Evolutionary conservation across 2,329 filamentous ascomycete species (phyloP), one percentile per base, ranked within the genome.

Genomic region (Sarocladium oryzae): DNA sequence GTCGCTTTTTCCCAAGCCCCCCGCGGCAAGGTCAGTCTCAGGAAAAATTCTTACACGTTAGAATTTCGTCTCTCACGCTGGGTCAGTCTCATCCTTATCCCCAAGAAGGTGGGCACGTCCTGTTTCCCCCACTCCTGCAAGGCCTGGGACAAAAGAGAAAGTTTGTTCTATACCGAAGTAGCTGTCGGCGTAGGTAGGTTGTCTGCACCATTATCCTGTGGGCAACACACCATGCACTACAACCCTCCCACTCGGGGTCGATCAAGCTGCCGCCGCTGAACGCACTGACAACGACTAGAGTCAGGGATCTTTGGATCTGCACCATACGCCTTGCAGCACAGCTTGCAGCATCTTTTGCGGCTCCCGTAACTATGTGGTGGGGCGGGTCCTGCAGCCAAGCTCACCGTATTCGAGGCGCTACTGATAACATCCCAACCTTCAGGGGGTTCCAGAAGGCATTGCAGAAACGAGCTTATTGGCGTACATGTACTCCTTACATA

Each of bases 291-390:
- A 23, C n/a, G n/a, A n/a, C n/a, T n/a, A 40, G 7, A 23, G 37
- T n/a, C 40, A 48, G n/a, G 24, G 43, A 48, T 45, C 10, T 45
- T 24, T 45, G 40, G 23, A 45, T 48, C 43, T 48, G 43, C 43
- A 48, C 26, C 43, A 48, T 48, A 26, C 28, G 43, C 13, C 21
- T 30, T 15, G 43, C 43, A 48, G 3, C 28, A 30, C 24, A 48
- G 33, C 26, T 21, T 48, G 43, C 28, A 48, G 24, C 43, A 48
- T 48, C 43, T 30, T 20, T 21, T 18, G n/a, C 26, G 26, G 43
- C 28, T 32, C n/a, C 24, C 18, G 24, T 48, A n/a, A 32, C 4
- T 43, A 23, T 24, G 40, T 18, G 43, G 43, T 32, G 43, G 43
- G 43, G 43, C 26, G 26, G 26, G n/a, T 32, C 10, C 24, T 48